Evolutionary conservation across 2,329 filamentous ascomycete species (phyloP).

Genomic region (Aureobasidium uvarum): DNA sequence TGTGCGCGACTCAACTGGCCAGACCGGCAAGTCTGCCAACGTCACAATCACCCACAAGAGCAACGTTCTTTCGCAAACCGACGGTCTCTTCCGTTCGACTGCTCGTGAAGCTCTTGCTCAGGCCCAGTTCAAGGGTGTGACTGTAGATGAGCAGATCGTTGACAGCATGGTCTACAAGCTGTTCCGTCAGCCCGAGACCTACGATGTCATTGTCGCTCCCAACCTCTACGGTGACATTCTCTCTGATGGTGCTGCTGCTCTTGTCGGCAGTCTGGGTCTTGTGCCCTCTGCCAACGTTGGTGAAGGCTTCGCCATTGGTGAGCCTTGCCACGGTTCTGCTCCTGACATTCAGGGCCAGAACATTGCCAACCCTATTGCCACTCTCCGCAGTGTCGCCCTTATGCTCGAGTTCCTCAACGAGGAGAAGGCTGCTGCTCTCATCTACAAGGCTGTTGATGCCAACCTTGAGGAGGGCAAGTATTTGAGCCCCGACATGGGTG

Average conservation of each 20-base stretch:
- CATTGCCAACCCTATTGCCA: slow-evolving; percentile 96
- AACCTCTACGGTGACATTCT: slow-evolving; percentile 98
- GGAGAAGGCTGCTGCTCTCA: slow-evolving; percentile 79
- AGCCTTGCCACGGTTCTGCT: slow-evolving; percentile 95
- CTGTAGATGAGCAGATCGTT: slow-evolving; percentile 94
- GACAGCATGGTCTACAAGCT: slow-evolving; percentile 99
- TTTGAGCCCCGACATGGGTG: slow-evolving; percentile 86
- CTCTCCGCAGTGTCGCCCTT: slow-evolving; percentile 81
- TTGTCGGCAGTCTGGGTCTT: slow-evolving; percentile 87
- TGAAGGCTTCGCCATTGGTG: slow-evolving; percentile 90
- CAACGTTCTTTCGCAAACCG: slow-evolving; percentile 94
- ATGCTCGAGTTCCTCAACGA: slow-evolving; percentile 97
- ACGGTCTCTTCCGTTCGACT: slow-evolving; percentile 87
- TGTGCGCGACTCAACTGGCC: slow-evolving; percentile 61
- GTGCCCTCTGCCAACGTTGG: slow-evolving; percentile 96
- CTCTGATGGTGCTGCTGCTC: slow-evolving; percentile 89
- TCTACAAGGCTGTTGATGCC: slow-evolving; percentile 88
- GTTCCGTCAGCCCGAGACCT: slow-evolving; percentile 89
- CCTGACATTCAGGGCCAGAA: slow-evolving; percentile 91
- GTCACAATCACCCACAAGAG: slow-evolving; percentile 99
- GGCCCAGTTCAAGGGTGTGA: slow-evolving; percentile 61
- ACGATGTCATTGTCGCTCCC: slow-evolving; percentile 97
- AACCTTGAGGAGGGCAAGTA: slow-evolving; percentile 81
- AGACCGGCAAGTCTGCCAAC: slow-evolving; percentile 65
- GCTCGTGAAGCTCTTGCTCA: slow-evolving; percentile 69